Evolutionary conservation across 805 yeast genomes (phyloP), one percentile per base, ranked within the genome.

Genomic region (Cyberlindnera euphorbiiphila): DNA sequence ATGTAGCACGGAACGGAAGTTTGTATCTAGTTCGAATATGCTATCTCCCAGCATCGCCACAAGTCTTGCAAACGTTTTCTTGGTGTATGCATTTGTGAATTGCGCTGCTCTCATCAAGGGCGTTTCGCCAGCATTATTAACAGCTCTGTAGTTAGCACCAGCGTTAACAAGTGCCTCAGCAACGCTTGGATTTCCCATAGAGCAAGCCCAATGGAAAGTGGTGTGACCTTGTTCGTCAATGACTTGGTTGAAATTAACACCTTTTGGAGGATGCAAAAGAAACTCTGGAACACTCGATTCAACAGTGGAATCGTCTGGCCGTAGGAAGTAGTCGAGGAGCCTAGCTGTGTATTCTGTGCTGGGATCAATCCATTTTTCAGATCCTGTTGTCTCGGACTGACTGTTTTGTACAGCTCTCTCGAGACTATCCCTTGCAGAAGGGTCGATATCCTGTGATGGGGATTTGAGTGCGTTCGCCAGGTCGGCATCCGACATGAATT

Each of bases 161-260:
- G 81, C 76, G 20, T 78, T 69, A 21, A 86, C 62, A 28, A 93
- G 68, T 11, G 88, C 73, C 48, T 83, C 93, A 39, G 86, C 79
- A 62, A 89, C 78, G 32, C 72, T 74, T 23, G 82, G 62, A 56
- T 81, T 85, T 4, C 98, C 98, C 75, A 93, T 87, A 1, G 98
- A 84, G 43, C 97, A 87, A 0, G 98, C 95, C 97, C 98, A 93
- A 61, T 93, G 98, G 49, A 93, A 78, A 2, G 95, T 83, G 0
- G 96, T 85, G 56, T 93, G 94, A 2, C 96, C 94, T 55, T 93
- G 97, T 41, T 85, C 89, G 57, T 93, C 98, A 18, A 93, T 85
- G 4, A 87, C 79, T 36, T 83, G 85, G 56, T 68, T 79, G 43
- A 85, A 72, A 47, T 84, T 76, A 50, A 83, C 80, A 37, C 74